Conservation (phyloP, 345 rosid species). For the Carallia brachiata region DNA sequence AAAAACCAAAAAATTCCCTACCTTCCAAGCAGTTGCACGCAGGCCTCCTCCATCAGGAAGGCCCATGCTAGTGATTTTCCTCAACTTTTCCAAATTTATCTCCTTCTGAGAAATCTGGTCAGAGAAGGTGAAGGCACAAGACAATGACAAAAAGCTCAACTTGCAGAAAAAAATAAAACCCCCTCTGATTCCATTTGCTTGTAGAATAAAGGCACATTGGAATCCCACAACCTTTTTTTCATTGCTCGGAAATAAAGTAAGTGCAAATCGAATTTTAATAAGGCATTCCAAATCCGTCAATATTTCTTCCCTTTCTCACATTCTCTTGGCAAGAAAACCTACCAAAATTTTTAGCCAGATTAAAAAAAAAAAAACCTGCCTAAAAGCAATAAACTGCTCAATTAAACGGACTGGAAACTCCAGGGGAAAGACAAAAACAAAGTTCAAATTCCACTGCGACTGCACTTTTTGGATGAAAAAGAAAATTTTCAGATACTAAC, state of each 20-base stretch:
- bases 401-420: background rate
- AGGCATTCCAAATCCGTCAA: too few species aligned
- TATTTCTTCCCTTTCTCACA: too few species aligned
- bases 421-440: background rate
- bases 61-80: conserved; percentile 49
- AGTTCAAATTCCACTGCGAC: background rate
- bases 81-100: conserved; percentile 60
- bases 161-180: background rate
- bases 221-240: too few species aligned
- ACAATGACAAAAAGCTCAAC: background rate
- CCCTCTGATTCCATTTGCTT: background rate
- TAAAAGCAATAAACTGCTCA: too few species aligned
- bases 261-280: too few species aligned
- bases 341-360: too few species aligned
- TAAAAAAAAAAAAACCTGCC: too few species aligned
- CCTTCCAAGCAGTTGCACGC: conserved; percentile 72
- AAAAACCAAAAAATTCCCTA: conserved; percentile 7
- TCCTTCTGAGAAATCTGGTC: conserved; percentile 53
- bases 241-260: too few species aligned
- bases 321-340: too few species aligned
- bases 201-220: too few species aligned
- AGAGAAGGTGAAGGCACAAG: conserved; percentile 4
- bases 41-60: conserved; percentile 59
- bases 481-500: conserved; percentile 26
- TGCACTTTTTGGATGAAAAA: background rate